phyloP scores from a whole-genome alignment of 495 filamentous ascomycete species.

The Penicillium maclennaniae region DNA sequence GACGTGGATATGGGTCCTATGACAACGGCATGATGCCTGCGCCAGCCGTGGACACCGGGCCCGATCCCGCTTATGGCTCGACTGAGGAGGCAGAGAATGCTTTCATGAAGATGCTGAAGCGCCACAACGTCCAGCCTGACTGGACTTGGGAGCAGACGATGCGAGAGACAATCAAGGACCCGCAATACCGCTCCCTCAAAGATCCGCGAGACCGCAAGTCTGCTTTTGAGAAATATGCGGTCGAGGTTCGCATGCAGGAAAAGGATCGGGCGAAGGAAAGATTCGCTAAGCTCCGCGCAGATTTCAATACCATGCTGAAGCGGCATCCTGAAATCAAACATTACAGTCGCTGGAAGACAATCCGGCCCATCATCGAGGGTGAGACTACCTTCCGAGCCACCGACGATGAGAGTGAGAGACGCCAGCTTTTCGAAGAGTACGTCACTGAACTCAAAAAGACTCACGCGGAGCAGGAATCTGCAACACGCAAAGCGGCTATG shows the following conservation, averaged over 20 bases:
- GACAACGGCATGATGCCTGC: conserved; percentile 58
- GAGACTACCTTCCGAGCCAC: conserved; percentile 94
- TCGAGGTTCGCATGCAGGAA: conserved; percentile 86
- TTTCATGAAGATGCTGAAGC: conserved; percentile 85
- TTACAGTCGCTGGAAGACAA: conserved; percentile 97
- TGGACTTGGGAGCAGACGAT: conserved; percentile 93
- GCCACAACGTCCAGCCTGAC: conserved; percentile 79
- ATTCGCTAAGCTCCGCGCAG: conserved; percentile 84
- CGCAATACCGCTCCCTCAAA: conserved; percentile 89
- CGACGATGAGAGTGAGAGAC: conserved; percentile 81
- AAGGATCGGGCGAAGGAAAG: conserved; percentile 94
- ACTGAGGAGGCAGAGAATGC: conserved; percentile 91
- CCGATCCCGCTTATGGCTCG: conserved; percentile 79
- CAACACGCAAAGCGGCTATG: conserved; percentile 74
- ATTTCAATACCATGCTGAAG: conserved; percentile 94
- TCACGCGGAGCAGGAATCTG: conserved; percentile 68
- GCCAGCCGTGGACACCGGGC: conserved; percentile 59
- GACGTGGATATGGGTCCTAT: conserved; percentile 58
- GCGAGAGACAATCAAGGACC: conserved; percentile 84
- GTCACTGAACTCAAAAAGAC: conserved; percentile 75
- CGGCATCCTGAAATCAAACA: conserved; percentile 97
- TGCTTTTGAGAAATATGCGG: conserved; percentile 93
- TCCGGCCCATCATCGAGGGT: conserved; percentile 88
- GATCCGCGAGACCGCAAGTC: conserved; percentile 89
- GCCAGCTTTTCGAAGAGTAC: conserved; percentile 93